Percentiles rank a stretch among this genome's conserved stretches.
phyloP scores from a whole-genome alignment of 495 filamentous ascomycete species.

The Opeltia flavorubescens region DNA sequence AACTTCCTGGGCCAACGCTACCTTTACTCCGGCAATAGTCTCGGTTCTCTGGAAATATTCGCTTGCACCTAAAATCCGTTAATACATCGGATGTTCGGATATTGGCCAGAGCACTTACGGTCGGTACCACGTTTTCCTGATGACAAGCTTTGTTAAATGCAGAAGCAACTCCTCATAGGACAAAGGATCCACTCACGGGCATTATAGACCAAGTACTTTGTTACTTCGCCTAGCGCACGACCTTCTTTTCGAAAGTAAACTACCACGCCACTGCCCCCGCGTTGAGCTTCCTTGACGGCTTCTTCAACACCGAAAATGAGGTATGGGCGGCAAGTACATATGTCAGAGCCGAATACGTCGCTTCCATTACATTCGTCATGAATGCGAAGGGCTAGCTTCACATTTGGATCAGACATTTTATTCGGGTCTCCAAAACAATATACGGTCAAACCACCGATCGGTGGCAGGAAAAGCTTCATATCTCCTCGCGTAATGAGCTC shows the following conservation, averaged over 20 bases:
- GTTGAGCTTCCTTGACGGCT: slow-evolving; percentile 91
- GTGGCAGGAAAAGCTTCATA: slow-evolving; percentile 90
- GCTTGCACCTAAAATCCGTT: slow-evolving; percentile 68
- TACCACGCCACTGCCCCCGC: slow-evolving; percentile 86
- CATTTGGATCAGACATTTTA: slow-evolving; percentile 79
- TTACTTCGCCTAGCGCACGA: slow-evolving; percentile 88
- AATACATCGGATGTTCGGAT: slow-evolving; percentile 27
- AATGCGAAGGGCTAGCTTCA: slow-evolving; percentile 72
- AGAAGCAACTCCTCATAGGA: background rate
- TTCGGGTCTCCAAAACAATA: slow-evolving; percentile 94
- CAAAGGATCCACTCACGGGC: slow-evolving; percentile 43
- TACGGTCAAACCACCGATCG: slow-evolving; percentile 90
- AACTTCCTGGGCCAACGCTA: background rate
- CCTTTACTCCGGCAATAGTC: slow-evolving; percentile 89
- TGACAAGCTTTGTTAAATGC: slow-evolving; percentile 4
- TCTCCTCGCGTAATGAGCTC: slow-evolving; percentile 86
- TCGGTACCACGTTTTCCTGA: slow-evolving; percentile 18
- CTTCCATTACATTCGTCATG: slow-evolving; percentile 93
- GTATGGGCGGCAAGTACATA: slow-evolving; percentile 95
- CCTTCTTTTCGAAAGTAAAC: slow-evolving; percentile 99
- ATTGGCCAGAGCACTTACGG: slow-evolving; percentile 5
- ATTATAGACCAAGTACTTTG: slow-evolving; percentile 96
- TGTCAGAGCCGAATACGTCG: slow-evolving; percentile 97
- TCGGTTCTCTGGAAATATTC: slow-evolving; percentile 97
- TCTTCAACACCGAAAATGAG: slow-evolving; percentile 94